These are phyloP conservation scores for Gaeumannomyces sp. DNA, from an alignment of 2,329 filamentous ascomycete species.

Conservation along the genomic window DNA sequence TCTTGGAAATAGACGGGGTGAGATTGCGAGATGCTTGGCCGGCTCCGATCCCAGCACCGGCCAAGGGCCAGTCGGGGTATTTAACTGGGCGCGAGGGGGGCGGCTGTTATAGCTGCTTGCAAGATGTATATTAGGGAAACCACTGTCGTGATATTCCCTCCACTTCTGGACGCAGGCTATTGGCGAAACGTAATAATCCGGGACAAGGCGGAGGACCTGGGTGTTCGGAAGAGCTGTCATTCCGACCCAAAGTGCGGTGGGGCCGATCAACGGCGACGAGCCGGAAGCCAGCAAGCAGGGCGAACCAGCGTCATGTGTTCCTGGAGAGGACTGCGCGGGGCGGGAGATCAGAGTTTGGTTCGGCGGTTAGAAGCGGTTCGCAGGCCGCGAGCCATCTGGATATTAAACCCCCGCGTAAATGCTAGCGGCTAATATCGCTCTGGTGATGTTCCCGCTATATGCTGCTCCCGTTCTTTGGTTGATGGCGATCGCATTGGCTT, in stretches of 20 bases:
- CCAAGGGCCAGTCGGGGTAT: not conserved
- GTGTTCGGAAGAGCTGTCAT: not conserved
- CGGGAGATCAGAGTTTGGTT: not conserved
- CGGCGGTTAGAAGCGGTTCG: too few relatives aligned
- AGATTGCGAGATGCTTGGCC: not conserved
- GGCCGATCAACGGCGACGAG: not conserved
- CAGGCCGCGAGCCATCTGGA: not conserved
- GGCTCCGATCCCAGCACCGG: not conserved
- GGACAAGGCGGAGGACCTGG: not conserved
- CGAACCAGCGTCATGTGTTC: too few relatives aligned
- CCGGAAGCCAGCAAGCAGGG: not conserved
- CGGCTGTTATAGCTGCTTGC: not conserved
- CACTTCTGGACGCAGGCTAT: too few relatives aligned
- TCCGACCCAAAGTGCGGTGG: not conserved
- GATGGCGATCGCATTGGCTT: not conserved
- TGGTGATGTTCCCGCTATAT: not conserved
- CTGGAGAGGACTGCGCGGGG: too few relatives aligned
- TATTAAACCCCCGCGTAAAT: not conserved
- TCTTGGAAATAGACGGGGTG: not conserved
- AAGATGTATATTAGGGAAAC: not conserved
- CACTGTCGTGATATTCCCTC: not conserved
- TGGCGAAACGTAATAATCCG: not conserved
- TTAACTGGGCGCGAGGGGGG: not conserved
- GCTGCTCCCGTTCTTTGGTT: not conserved
- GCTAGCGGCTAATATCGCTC: not conserved